A percentile compares a stretch with the other conserved stretches of the same genome.
Conservation (phyloP, 345 rosid species). For the Firmiana major region DNA sequence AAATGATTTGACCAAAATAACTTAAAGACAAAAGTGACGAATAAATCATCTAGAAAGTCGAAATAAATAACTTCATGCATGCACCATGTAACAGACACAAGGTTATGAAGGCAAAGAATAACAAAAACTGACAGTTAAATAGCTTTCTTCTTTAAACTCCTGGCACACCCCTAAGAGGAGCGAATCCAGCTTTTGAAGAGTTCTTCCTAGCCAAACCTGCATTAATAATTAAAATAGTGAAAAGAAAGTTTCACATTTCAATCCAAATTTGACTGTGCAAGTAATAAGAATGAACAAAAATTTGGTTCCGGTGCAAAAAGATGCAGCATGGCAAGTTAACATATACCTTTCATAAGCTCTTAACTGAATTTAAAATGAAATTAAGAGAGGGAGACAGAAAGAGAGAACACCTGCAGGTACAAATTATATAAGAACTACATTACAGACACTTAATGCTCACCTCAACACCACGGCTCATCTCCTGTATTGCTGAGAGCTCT, state of each 20-base stretch:
- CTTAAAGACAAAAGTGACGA: neutral
- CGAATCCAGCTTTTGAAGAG: conserved; percentile 94
- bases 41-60: conserved; percentile 2
- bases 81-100: neutral
- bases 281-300: conserved; percentile 8
- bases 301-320: neutral
- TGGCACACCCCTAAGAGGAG: conserved; percentile 92
- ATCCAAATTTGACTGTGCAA: neutral
- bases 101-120: conserved; percentile 8
- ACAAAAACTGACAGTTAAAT: conserved; percentile 73
- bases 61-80: conserved; percentile 7
- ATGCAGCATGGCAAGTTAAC: neutral
- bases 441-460: conserved; percentile 33
- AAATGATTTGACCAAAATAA: neutral
- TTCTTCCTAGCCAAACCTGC: conserved; percentile 96
- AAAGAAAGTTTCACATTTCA: conserved; percentile 14
- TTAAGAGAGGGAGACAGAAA: neutral
- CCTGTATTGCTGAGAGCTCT: conserved; percentile 80
- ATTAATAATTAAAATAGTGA: conserved; percentile 25
- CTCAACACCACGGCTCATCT: conserved; percentile 98
- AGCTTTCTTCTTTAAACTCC: conserved; percentile 84
- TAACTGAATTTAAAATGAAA: neutral
- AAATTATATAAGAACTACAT: neutral
- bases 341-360: neutral
- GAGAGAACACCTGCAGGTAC: neutral